phyloP scores from a whole-genome alignment of 257 asterid species.

The Primulina eburnea region DNA sequence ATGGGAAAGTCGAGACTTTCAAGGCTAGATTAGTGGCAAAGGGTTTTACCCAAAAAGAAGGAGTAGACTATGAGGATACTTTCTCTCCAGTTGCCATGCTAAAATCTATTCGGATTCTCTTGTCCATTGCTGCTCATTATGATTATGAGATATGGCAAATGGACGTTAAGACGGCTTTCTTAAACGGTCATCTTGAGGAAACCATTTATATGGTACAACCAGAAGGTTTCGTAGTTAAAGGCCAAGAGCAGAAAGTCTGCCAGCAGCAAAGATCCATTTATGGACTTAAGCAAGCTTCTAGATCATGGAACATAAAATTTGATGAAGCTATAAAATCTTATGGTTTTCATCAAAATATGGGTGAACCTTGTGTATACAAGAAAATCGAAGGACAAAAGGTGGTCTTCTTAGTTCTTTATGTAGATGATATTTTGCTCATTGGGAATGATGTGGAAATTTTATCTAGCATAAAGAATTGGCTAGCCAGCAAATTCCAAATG shows the following conservation, averaged over 20 bases:
- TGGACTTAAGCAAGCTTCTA: conserved; percentile 10
- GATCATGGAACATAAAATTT: neutral
- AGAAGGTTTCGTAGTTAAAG: neutral
- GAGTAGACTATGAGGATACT: neutral
- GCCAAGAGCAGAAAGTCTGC: neutral
- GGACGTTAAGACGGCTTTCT: neutral
- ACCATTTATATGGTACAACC: neutral
- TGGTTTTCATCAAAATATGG: neutral
- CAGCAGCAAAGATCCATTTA: too few species aligned
- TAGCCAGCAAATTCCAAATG: neutral
- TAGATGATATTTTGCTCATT: too few species aligned
- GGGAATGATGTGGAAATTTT: neutral
- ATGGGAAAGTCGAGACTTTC: neutral
- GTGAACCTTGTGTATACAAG: neutral
- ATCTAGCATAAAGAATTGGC: neutral
- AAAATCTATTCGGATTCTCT: too few species aligned
- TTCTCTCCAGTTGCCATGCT: too few species aligned
- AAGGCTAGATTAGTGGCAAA: neutral
- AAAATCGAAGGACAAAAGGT: neutral
- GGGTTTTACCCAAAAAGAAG: neutral
- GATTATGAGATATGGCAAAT: neutral
- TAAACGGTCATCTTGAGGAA: neutral
- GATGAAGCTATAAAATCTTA: neutral
- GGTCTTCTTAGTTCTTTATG: too few species aligned
- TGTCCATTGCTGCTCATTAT: neutral